Evolutionary conservation across 2,329 filamentous ascomycete genomes (phyloP).

Genomic region (Plectosphaerella sp.): DNA sequence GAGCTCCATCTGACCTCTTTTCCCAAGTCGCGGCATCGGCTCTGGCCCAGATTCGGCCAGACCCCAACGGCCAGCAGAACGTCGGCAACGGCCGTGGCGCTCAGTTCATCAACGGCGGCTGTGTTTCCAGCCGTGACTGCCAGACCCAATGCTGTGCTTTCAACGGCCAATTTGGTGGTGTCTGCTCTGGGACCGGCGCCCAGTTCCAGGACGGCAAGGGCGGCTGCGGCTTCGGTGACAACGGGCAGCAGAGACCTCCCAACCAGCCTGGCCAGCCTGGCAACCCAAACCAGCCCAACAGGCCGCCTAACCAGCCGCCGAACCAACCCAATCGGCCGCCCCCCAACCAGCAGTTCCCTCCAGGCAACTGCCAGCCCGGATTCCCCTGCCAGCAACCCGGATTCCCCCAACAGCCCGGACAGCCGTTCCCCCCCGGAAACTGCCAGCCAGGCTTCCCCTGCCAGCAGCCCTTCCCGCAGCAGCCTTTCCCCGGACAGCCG

Average conservation of each 20-base stretch:
- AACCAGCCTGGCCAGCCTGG: not conserved
- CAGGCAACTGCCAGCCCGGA: not conserved
- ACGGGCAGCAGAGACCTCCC: not conserved
- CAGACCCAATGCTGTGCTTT: constrained; percentile 18
- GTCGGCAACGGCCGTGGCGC: constrained; percentile 18
- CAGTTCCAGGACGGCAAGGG: constrained; percentile 21
- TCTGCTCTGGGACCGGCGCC: constrained; percentile 19
- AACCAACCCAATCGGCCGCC: not conserved
- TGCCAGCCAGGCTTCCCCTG: not conserved
- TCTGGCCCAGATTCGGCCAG: constrained; percentile 13
- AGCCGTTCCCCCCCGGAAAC: not conserved
- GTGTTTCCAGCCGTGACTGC: constrained; percentile 20
- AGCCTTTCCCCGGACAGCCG: not conserved
- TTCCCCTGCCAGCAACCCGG: not conserved
- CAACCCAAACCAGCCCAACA: constrained; percentile 1
- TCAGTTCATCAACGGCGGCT: constrained; percentile 25
- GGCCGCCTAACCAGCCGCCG: not conserved
- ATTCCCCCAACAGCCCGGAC: not conserved
- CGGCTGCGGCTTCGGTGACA: constrained; percentile 18
- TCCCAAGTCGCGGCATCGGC: constrained; percentile 12
- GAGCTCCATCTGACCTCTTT: not conserved
- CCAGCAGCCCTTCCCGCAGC: not conserved
- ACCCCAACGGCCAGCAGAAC: constrained; percentile 20
- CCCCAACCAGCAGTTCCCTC: not conserved
- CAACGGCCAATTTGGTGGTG: constrained; percentile 17